Evolutionary conservation across 352 stramenopile species (phyloP).

Genomic region (Globisporangium paroecandrum): DNA sequence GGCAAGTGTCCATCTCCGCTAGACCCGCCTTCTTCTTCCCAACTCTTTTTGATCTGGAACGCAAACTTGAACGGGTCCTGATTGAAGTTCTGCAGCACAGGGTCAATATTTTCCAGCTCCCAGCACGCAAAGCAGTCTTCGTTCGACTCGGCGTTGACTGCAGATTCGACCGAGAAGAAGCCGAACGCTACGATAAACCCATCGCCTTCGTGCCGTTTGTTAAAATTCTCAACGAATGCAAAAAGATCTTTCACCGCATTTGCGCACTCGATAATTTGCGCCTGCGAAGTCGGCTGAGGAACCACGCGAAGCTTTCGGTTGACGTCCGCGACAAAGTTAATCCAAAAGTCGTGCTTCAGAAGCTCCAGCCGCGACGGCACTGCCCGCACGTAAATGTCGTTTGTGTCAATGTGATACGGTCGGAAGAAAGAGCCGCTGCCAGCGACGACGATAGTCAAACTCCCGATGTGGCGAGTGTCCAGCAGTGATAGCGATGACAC

Average conservation of each 20-base stretch:
- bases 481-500: constrained; percentile 17
- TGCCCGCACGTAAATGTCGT: constrained; percentile 75
- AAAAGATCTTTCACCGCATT: constrained; percentile 39
- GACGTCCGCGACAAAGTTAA: constrained; percentile 72
- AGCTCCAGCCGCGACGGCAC: constrained; percentile 65
- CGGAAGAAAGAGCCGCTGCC: constrained; percentile 80
- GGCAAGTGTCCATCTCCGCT: constrained; percentile 1
- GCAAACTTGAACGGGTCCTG: constrained; percentile 65
- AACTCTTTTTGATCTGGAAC: constrained; percentile 42
- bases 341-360: constrained; percentile 79
- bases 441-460: constrained; percentile 53
- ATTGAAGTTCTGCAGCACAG: constrained; percentile 31
- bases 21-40: background rate
- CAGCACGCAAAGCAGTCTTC: constrained; percentile 38
- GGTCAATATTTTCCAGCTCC: constrained; percentile 26
- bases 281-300: constrained; percentile 45
- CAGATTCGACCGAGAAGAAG: constrained; percentile 35
- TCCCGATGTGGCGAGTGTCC: constrained; percentile 6
- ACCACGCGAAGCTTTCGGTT: constrained; percentile 70
- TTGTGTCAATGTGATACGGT: constrained; percentile 80
- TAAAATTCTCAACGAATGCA: constrained; percentile 52
- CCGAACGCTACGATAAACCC: constrained; percentile 58
- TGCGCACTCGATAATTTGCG: constrained; percentile 30
- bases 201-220: constrained; percentile 50
- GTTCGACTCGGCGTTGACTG: constrained; percentile 31